These are phyloP conservation scores for Pascua sp. DNA, from an alignment of 1,284 basidiomycete genomes.

Conservation along the genomic window DNA sequence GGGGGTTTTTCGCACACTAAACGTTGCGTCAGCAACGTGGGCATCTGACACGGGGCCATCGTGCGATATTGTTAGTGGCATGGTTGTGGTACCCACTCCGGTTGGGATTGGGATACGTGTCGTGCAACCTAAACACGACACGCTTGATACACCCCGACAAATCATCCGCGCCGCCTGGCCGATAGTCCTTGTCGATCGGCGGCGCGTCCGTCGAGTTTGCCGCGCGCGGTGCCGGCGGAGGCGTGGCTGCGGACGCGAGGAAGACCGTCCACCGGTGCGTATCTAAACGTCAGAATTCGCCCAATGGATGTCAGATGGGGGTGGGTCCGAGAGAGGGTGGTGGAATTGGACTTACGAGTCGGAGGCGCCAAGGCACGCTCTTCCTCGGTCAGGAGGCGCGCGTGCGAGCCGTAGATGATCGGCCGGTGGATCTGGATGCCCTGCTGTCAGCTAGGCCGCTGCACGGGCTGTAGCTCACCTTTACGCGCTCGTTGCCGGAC, in stretches of 20 bases:
- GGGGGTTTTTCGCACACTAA: conserved; percentile 89
- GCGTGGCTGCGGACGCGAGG: conserved; percentile 61
- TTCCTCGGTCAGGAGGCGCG: conserved; percentile 70
- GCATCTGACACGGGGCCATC: too few relatives aligned
- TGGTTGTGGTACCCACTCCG: conserved; percentile 61
- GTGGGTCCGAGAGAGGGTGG: too few relatives aligned
- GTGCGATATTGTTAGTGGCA: too few relatives aligned
- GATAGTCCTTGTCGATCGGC: conserved; percentile 36
- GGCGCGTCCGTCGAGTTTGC: conserved; percentile 32
- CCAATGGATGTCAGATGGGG: too few relatives aligned
- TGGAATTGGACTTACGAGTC: conserved; percentile 46
- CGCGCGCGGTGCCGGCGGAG: conserved; percentile 37
- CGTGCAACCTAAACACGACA: conserved; percentile 96
- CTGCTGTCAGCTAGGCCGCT: conserved; percentile 53
- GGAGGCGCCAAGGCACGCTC: conserved; percentile 54
- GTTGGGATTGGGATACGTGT: conserved; percentile 88
- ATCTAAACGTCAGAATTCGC: conserved; percentile 67
- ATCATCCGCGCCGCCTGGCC: conserved; percentile 76
- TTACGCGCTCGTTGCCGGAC: conserved; percentile 31
- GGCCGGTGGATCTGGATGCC: conserved; percentile 85
- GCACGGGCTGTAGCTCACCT: conserved; percentile 15
- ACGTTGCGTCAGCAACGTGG: too few relatives aligned
- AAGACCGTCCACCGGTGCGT: conserved; percentile 98
- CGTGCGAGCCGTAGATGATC: conserved; percentile 95
- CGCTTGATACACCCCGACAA: conserved; percentile 84